Evolutionary conservation across 2,329 filamentous ascomycete genomes (phyloP).

Genomic region (Microsporum canis): DNA sequence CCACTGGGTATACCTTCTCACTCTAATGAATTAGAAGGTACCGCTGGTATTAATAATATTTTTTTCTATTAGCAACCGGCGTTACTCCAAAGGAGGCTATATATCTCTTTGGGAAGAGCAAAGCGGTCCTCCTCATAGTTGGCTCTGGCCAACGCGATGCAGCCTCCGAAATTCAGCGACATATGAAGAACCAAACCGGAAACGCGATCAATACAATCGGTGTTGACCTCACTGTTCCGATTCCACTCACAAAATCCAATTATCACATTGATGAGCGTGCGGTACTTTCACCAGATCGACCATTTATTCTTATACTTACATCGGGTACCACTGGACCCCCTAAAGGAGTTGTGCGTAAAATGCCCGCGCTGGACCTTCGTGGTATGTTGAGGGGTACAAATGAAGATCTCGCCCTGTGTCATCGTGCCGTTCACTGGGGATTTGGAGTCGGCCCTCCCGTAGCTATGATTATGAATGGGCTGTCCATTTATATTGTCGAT

Average conservation of each 20-base stretch:
- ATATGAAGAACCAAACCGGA: neutral
- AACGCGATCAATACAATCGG: neutral
- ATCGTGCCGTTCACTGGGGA: conserved; percentile 7
- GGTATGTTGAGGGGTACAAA: neutral
- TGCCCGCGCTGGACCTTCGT: neutral
- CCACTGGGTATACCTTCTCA: conserved; percentile 25
- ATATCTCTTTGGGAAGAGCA: neutral
- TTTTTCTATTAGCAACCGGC: neutral
- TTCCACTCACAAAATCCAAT: neutral
- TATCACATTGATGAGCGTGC: neutral
- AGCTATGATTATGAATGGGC: neutral
- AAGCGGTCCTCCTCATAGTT: neutral
- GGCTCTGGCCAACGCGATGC: neutral
- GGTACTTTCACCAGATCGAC: neutral
- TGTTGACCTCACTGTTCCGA: neutral
- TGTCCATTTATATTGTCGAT: conserved; percentile 2
- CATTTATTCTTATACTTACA: conserved; percentile 35
- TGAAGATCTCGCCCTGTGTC: neutral
- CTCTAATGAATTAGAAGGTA: neutral
- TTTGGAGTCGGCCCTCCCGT: conserved; percentile 3
- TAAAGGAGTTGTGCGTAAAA: conserved; percentile 29
- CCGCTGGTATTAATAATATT: neutral
- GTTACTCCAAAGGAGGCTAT: neutral
- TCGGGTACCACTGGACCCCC: conserved; percentile 37
- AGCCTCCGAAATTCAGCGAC: neutral